Evolutionary conservation across 75 land plant genomes (phyloP).

Genomic region (Pinus albicaulis): DNA sequence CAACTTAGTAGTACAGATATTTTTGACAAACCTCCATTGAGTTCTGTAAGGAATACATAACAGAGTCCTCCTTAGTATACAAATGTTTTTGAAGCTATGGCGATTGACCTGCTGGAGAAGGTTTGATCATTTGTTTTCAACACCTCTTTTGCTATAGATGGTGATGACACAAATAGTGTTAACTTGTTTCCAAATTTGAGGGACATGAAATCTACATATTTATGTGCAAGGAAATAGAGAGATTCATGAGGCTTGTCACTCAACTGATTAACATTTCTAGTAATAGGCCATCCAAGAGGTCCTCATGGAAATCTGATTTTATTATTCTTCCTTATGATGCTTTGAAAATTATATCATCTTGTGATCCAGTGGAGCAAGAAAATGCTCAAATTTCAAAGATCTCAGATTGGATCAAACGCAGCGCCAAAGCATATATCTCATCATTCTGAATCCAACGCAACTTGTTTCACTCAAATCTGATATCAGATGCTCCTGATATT

Average conservation of each 20-base stretch:
- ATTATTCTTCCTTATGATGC: not conserved
- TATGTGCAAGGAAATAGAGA: not conserved
- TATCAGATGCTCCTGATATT: no score
- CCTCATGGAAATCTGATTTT: not conserved
- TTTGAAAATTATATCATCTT: no score
- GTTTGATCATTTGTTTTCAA: not conserved
- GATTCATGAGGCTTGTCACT: slow-evolving; percentile 2
- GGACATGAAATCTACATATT: slow-evolving; percentile 9
- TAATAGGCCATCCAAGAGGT: slow-evolving; percentile 6
- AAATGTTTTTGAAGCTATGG: not conserved
- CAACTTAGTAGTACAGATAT: not conserved
- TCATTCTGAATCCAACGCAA: no score
- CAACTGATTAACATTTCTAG: not conserved
- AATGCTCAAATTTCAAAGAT: no score
- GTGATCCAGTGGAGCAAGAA: no score
- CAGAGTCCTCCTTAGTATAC: not conserved
- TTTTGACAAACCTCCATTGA: slow-evolving; percentile 1
- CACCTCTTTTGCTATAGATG: slow-evolving; percentile 1
- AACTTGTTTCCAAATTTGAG: not conserved
- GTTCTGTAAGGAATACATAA: not conserved
- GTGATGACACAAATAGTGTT: not conserved
- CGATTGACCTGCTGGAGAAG: not conserved
- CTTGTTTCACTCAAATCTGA: no score
- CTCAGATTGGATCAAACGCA: no score
- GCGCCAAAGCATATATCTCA: no score